Conservation (phyloP, 208 protist genomes). For the Paratrypanosoma confusum region DNA sequence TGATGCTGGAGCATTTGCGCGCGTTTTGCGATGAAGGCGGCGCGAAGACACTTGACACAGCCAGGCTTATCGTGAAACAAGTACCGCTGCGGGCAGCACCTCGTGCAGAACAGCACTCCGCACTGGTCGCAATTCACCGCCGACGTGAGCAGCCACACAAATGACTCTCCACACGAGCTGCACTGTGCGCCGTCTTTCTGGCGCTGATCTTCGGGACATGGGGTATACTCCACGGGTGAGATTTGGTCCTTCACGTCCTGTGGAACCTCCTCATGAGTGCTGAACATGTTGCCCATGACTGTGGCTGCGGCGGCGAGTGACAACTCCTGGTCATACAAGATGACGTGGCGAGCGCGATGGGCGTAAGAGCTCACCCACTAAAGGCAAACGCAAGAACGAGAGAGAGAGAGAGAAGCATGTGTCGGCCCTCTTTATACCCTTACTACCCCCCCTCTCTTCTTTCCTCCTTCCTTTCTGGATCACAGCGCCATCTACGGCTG, state of each 20-base stretch:
- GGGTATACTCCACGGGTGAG: slow-evolving; percentile 53
- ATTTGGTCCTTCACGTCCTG: slow-evolving; percentile 57
- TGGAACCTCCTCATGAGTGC: slow-evolving; percentile 54
- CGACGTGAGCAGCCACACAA: slow-evolving; percentile 46
- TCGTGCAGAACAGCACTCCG: slow-evolving; percentile 52
- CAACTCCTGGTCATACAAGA: no score
- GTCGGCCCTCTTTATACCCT: no score
- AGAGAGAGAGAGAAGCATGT: no score
- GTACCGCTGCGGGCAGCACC: slow-evolving; percentile 59
- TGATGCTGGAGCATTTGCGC: slow-evolving; percentile 25
- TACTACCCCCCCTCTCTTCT: no score
- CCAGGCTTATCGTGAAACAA: slow-evolving; percentile 54
- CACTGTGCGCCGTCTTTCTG: slow-evolving; percentile 29
- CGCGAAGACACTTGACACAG: slow-evolving; percentile 48
- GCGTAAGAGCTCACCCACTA: no score
- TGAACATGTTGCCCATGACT: slow-evolving; percentile 50
- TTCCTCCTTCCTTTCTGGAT: no score
- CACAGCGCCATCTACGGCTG: no score
- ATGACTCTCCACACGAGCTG: slow-evolving; percentile 38
- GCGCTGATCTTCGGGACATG: slow-evolving; percentile 16
- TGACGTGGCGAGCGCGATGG: no score
- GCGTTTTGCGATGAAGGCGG: slow-evolving; percentile 31
- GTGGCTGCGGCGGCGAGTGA: no score
- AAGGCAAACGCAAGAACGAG: no score
- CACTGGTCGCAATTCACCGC: slow-evolving; percentile 81